Evolutionary conservation across 805 yeast species (phyloP).

Genomic region (Metschnikowia amazonensis): DNA sequence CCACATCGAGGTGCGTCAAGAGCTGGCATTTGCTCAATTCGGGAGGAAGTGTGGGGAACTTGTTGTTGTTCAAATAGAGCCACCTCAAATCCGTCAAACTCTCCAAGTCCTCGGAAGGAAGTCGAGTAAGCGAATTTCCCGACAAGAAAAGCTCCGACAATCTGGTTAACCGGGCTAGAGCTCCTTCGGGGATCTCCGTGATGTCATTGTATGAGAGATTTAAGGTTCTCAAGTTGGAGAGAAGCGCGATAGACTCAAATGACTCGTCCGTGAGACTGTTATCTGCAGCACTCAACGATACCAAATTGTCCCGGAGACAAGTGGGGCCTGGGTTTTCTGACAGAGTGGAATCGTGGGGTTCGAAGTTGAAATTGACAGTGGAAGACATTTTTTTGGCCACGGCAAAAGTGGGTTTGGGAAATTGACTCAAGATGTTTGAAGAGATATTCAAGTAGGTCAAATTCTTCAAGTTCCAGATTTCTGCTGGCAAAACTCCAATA

Average conservation of each 20-base stretch:
- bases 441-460: constrained; percentile 64
- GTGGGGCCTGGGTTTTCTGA: background rate
- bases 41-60: constrained; percentile 81
- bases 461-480: constrained; percentile 59
- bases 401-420: constrained; percentile 49
- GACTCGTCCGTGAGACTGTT: constrained; percentile 77
- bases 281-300: constrained; percentile 67
- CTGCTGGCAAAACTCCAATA: constrained; percentile 62
- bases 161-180: constrained; percentile 50
- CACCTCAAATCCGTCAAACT: constrained; percentile 53
- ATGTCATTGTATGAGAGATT: constrained; percentile 84
- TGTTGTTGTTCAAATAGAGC: constrained; percentile 76
- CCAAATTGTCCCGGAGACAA: constrained; percentile 48
- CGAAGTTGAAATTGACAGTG: constrained; percentile 13
- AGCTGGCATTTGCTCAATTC: constrained; percentile 69
- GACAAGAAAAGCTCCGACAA: constrained; percentile 69
- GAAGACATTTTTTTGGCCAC: constrained; percentile 33
- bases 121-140: constrained; percentile 73
- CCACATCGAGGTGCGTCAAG: constrained; percentile 77
- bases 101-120: constrained; percentile 86
- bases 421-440: constrained; percentile 60
- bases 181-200: constrained; percentile 77
- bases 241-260: constrained; percentile 60
- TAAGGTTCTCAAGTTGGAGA: constrained; percentile 55
- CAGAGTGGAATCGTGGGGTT: background rate